phyloP scores from a whole-genome alignment of 208 protist genomes.

The Crithidia mellificae region DNA sequence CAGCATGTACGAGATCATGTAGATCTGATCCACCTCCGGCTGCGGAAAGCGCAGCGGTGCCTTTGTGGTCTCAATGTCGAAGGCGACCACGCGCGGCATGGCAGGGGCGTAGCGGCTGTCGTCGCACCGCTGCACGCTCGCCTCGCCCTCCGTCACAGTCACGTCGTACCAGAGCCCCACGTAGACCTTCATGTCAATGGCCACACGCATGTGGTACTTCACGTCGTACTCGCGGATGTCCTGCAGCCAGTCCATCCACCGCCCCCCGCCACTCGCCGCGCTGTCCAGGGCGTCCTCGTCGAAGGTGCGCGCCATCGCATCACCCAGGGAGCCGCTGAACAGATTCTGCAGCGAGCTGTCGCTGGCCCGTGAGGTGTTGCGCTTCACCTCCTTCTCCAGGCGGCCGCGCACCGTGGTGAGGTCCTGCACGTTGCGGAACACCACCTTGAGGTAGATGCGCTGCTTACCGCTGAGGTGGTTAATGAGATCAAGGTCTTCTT shows the following conservation, averaged over 20 bases:
- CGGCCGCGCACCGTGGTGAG: slow-evolving; percentile 88
- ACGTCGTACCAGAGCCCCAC: slow-evolving; percentile 98
- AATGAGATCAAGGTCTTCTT: slow-evolving; percentile 95
- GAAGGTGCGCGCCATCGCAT: slow-evolving; percentile 76
- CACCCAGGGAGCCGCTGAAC: slow-evolving; percentile 67
- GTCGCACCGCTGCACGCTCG: slow-evolving; percentile 70
- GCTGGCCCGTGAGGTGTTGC: slow-evolving; percentile 39
- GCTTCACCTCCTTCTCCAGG: slow-evolving; percentile 84
- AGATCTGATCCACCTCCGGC: slow-evolving; percentile 97
- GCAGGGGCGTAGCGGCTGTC: slow-evolving; percentile 90
- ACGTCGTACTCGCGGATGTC: slow-evolving; percentile 99
- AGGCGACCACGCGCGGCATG: slow-evolving; percentile 93
- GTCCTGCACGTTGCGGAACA: slow-evolving; percentile 94
- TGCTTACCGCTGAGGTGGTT: slow-evolving; percentile 97
- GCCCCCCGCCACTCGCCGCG: slow-evolving; percentile 20
- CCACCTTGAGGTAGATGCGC: slow-evolving; percentile 93
- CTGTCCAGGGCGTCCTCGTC: slow-evolving; percentile 51
- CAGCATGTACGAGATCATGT: slow-evolving; percentile 99
- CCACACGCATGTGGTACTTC: slow-evolving; percentile 97
- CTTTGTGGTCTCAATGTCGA: slow-evolving; percentile 99
- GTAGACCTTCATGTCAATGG: slow-evolving; percentile 96
- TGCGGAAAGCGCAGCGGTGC: slow-evolving; percentile 99
- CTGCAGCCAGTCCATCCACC: slow-evolving; percentile 92
- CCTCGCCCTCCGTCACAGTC: slow-evolving; percentile 68
- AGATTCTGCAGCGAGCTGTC: slow-evolving; percentile 51